These are phyloP conservation scores for Phlyctochytrium planicorne DNA, from an alignment of 192 early-diverging fungal genomes.

Conservation along the genomic window DNA sequence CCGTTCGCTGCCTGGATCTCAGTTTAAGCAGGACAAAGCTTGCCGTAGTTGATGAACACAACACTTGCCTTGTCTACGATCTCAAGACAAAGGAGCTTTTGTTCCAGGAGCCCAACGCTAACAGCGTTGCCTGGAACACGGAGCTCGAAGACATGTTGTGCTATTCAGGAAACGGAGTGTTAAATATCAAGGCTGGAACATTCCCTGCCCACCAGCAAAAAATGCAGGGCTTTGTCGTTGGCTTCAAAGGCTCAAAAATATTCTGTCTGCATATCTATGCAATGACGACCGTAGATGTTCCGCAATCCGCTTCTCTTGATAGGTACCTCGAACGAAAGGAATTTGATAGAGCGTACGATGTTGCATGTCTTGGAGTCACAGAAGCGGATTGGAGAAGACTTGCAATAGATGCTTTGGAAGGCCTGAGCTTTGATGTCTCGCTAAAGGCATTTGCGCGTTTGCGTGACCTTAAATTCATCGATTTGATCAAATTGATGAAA, in stretches of 20 bases:
- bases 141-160: slow-evolving; percentile 58
- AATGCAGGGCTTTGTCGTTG: slow-evolving; percentile 59
- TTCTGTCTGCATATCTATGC: slow-evolving; percentile 51
- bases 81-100: slow-evolving; percentile 51
- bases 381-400: slow-evolving; percentile 56
- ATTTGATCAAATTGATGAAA: slow-evolving; percentile 35
- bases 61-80: slow-evolving; percentile 53
- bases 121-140: slow-evolving; percentile 57
- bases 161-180: slow-evolving; percentile 44
- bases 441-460: slow-evolving; percentile 46
- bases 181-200: slow-evolving; percentile 52
- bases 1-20: slow-evolving; percentile 53
- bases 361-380: slow-evolving; percentile 56
- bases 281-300: slow-evolving; percentile 53
- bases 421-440: slow-evolving; percentile 47
- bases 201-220: slow-evolving; percentile 53
- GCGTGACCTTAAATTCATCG: slow-evolving; percentile 48
- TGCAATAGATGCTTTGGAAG: slow-evolving; percentile 48
- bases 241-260: slow-evolving; percentile 56
- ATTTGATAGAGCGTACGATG: slow-evolving; percentile 42
- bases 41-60: slow-evolving; percentile 58
- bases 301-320: slow-evolving; percentile 50
- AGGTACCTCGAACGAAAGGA: slow-evolving; percentile 51
- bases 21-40: slow-evolving; percentile 47
- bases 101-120: slow-evolving; percentile 60